Evolutionary conservation across 2,329 filamentous ascomycete genomes (phyloP).

Genomic region (Colletotrichum sp.): DNA sequence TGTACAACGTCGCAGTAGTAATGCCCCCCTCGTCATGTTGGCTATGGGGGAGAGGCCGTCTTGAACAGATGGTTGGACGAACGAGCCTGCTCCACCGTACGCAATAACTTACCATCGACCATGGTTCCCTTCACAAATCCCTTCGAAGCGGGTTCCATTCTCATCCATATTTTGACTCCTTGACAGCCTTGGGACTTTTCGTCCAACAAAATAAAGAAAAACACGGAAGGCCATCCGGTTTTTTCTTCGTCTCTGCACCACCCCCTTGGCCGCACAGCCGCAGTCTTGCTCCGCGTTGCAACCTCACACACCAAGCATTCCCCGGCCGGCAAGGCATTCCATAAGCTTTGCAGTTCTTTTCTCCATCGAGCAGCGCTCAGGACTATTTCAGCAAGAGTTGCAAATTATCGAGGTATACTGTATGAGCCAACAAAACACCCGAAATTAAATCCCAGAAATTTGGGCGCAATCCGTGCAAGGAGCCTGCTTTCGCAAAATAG

Average conservation of each 20-base stretch:
- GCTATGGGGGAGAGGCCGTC: neutral
- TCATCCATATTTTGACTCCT: neutral
- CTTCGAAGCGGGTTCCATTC: neutral
- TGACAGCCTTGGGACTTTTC: neutral
- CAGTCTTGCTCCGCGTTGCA: neutral
- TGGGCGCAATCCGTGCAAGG: neutral
- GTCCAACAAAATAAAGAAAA: neutral
- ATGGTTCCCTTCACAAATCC: slow-evolving; percentile 5
- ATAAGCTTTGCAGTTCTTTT: neutral
- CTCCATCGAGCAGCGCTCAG: neutral
- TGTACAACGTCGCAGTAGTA: neutral
- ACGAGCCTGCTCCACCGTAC: neutral
- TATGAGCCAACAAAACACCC: neutral
- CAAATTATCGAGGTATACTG: neutral
- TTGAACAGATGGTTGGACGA: neutral
- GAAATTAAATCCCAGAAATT: neutral
- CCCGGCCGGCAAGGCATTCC: neutral
- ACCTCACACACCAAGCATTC: neutral
- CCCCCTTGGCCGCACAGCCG: neutral
- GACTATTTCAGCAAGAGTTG: neutral
- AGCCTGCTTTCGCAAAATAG: neutral
- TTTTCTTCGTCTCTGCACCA: neutral
- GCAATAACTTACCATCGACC: neutral
- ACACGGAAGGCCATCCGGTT: neutral
- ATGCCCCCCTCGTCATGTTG: neutral